Conservation (phyloP, 2,329 filamentous ascomycete species). For the Dichotomopilus funicola region DNA sequence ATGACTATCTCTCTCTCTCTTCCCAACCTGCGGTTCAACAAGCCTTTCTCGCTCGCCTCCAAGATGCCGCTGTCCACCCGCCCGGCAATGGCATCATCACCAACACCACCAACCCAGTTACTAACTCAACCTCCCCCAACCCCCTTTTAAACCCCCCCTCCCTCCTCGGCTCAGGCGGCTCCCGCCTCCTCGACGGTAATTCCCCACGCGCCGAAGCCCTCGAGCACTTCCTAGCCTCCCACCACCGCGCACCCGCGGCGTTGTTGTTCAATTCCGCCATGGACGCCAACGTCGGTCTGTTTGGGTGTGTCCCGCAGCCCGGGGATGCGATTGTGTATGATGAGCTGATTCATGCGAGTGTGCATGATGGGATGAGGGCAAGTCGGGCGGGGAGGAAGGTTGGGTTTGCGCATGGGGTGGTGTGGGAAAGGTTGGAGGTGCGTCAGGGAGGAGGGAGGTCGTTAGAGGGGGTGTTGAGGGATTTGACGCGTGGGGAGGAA, state of each 20-base stretch:
- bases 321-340: conserved; percentile 65
- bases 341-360: conserved; percentile 69
- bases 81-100: no score
- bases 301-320: conserved; percentile 52
- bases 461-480: conserved; percentile 27
- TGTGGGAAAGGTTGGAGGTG: conserved; percentile 20
- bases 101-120: no score
- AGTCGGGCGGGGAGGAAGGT: conserved; percentile 46
- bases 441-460: neutral
- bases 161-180: conserved; percentile 45
- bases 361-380: conserved; percentile 68
- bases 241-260: conserved; percentile 40
- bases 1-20: conserved; percentile 74
- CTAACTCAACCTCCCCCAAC: neutral
- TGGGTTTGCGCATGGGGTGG: conserved; percentile 53
- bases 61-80: conserved; percentile 4
- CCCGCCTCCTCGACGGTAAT: conserved; percentile 49
- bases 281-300: conserved; percentile 59
- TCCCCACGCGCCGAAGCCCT: conserved; percentile 37
- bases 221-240: conserved; percentile 41
- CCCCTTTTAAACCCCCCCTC: neutral
- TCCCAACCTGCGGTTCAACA: conserved; percentile 44
- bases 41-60: conserved; percentile 50
- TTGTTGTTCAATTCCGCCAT: conserved; percentile 55
- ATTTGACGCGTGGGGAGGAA: conserved; percentile 30